These are phyloP conservation scores for Panicum hallii DNA, from an alignment of 202 grass and related monocot genomes.

Conservation along the genomic window DNA sequence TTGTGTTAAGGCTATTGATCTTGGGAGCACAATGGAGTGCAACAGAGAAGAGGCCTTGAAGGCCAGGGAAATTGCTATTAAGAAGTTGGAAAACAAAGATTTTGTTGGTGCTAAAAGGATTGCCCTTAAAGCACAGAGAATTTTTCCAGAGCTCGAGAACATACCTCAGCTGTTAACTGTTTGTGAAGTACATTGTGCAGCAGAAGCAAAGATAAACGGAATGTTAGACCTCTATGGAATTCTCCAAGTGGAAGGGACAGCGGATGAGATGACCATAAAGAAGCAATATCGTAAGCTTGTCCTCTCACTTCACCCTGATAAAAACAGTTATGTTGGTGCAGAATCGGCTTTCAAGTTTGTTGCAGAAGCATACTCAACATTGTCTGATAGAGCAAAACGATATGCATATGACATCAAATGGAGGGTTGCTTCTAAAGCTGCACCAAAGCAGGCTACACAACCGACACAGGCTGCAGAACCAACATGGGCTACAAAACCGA, in stretches of 20 bases:
- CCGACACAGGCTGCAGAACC: slow-evolving; percentile 34
- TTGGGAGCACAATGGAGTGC: slow-evolving; percentile 61
- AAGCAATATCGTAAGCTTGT: slow-evolving; percentile 90
- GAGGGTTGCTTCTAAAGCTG: slow-evolving; percentile 45
- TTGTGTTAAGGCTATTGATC: slow-evolving; percentile 24
- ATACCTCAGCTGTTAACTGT: slow-evolving; percentile 71
- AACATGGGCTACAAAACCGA: slow-evolving; percentile 13
- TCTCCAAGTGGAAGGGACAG: slow-evolving; percentile 67
- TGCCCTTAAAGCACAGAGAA: slow-evolving; percentile 70
- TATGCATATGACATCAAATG: slow-evolving; percentile 81
- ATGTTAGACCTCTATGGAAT: slow-evolving; percentile 73
- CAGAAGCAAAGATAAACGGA: slow-evolving; percentile 61
- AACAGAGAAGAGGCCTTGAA: slow-evolving; percentile 83
- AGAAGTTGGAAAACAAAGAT: slow-evolving; percentile 69
- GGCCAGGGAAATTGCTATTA: slow-evolving; percentile 74
- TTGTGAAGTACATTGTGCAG: slow-evolving; percentile 76
- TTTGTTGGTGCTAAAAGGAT: slow-evolving; percentile 72
- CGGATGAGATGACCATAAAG: slow-evolving; percentile 74
- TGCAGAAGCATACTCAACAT: slow-evolving; percentile 72
- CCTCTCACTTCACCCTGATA: slow-evolving; percentile 92
- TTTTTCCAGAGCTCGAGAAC: slow-evolving; percentile 80
- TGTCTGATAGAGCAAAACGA: slow-evolving; percentile 74
- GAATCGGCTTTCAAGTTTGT: slow-evolving; percentile 94
- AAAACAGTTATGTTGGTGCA: slow-evolving; percentile 74
- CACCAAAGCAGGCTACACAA: slow-evolving; percentile 44